A percentile compares a stretch with the other conserved stretches of the same genome.
phyloP scores from a whole-genome alignment of 2,329 filamentous ascomycete genomes.

The Neofusicoccum cordaticola region DNA sequence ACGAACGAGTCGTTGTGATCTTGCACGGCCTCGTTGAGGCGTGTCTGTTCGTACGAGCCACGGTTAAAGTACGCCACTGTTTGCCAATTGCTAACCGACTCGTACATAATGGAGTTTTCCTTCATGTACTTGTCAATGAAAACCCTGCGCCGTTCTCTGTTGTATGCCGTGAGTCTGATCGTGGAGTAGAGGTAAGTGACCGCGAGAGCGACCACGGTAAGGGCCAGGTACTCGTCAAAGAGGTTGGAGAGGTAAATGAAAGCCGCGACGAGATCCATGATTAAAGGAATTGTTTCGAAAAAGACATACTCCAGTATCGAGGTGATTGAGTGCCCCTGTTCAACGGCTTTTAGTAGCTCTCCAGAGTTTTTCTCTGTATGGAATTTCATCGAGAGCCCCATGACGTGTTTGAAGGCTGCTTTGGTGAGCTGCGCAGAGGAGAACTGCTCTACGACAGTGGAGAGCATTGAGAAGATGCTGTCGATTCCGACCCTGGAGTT shows the following conservation, averaged over 20 bases:
- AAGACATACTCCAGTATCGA: conserved; percentile 58
- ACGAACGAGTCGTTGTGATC: conserved; percentile 36
- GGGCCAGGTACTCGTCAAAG: conserved; percentile 56
- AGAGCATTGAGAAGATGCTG: conserved; percentile 51
- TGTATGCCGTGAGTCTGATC: conserved; percentile 43
- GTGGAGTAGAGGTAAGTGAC: conserved; percentile 53
- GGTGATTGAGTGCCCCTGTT: conserved; percentile 60
- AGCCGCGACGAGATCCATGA: conserved; percentile 61
- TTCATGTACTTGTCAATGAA: conserved; percentile 47
- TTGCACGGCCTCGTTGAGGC: conserved; percentile 45
- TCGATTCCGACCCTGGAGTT: conserved; percentile 52
- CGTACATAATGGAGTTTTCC: conserved; percentile 55
- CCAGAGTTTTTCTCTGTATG: conserved; percentile 65
- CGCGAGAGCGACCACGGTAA: conserved; percentile 37
- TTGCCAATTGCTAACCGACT: conserved; percentile 59
- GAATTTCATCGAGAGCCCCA: conserved; percentile 68
- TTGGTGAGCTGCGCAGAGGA: conserved; percentile 58
- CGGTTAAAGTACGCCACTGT: conserved; percentile 61
- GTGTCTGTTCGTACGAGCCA: conserved; percentile 51
- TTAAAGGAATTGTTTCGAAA: conserved; percentile 60
- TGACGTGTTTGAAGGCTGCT: conserved; percentile 64
- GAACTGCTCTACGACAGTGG: conserved; percentile 56
- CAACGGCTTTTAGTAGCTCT: conserved; percentile 63
- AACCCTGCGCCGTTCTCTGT: conserved; percentile 37
- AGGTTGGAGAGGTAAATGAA: conserved; percentile 59